Evolutionary conservation across 306 rosid species (phyloP).

Genomic region (Citrullus mucosospermus): DNA sequence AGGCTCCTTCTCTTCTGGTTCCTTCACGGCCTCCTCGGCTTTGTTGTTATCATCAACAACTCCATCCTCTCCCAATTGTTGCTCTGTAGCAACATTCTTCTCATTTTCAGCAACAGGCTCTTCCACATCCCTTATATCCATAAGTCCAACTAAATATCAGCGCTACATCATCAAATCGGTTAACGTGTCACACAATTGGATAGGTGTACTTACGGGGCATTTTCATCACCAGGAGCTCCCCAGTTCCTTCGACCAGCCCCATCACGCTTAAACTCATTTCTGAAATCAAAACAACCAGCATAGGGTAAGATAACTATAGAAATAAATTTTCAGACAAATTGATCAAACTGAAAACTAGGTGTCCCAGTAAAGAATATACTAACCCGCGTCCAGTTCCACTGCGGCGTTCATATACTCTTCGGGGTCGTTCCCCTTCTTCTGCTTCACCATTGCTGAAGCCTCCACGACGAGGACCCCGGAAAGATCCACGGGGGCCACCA

Average conservation of each 20-base stretch:
- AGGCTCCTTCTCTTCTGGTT: constrained; percentile 61
- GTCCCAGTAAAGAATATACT: background rate
- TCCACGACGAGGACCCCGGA: constrained; percentile 45
- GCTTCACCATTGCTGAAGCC: constrained; percentile 39
- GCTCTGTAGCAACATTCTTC: constrained; percentile 54
- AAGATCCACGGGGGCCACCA: constrained; percentile 37
- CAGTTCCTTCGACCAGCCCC: constrained; percentile 59
- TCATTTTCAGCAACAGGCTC: constrained; percentile 50
- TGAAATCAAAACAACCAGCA: background rate
- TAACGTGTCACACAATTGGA: background rate
- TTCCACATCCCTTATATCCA: constrained; percentile 36
- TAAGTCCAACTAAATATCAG: background rate
- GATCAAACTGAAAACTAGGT: background rate
- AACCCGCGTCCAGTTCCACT: constrained; percentile 69
- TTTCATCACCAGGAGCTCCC: constrained; percentile 40
- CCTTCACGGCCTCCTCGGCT: constrained; percentile 41
- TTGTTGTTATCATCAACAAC: constrained; percentile 42
- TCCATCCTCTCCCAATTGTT: constrained; percentile 42
- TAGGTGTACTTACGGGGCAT: constrained; percentile 31
- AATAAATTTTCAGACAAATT: background rate
- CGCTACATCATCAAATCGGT: background rate
- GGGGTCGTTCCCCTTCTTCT: constrained; percentile 43
- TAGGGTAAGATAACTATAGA: background rate
- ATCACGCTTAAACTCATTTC: constrained; percentile 46
- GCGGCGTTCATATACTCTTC: constrained; percentile 36